These are phyloP conservation scores for Lipomyces yamadae DNA, from an alignment of 805 yeast species.

Conservation along the genomic window DNA sequence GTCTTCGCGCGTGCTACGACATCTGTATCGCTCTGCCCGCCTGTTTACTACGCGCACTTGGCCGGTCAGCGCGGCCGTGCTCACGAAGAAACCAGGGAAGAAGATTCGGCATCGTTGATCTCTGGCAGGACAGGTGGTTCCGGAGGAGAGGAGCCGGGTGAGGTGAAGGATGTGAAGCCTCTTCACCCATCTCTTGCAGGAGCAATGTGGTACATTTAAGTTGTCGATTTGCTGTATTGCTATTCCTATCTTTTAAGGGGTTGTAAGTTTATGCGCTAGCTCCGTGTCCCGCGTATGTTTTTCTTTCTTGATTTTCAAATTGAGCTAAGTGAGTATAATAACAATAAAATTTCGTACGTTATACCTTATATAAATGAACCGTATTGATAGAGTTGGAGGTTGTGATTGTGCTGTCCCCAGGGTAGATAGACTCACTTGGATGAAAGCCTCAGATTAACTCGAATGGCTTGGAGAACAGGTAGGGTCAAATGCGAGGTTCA, in stretches of 20 bases:
- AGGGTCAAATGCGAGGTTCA: no score
- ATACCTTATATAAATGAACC: no score
- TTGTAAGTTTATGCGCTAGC: neutral
- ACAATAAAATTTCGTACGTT: neutral
- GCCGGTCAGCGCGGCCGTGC: constrained; percentile 45
- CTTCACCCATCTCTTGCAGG: constrained; percentile 19
- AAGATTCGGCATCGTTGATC: constrained; percentile 16
- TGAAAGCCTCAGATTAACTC: no score
- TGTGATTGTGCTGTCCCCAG: no score
- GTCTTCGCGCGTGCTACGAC: constrained; percentile 45
- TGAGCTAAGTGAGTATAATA: neutral
- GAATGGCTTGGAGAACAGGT: no score
- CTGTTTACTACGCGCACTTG: constrained; percentile 46
- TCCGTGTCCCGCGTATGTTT: no score
- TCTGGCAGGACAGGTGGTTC: constrained; percentile 16
- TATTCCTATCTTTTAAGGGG: neutral
- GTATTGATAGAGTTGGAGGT: no score
- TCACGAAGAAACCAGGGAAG: constrained; percentile 38
- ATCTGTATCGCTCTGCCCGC: constrained; percentile 46
- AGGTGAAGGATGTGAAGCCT: constrained; percentile 12
- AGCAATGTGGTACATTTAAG: constrained; percentile 20
- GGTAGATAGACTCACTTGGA: no score
- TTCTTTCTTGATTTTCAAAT: neutral
- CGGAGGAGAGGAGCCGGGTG: constrained; percentile 3
- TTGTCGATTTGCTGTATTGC: neutral